Evolutionary conservation across 2,329 filamentous ascomycete genomes (phyloP).

Genomic region (Ceratocystis harringtonii): DNA sequence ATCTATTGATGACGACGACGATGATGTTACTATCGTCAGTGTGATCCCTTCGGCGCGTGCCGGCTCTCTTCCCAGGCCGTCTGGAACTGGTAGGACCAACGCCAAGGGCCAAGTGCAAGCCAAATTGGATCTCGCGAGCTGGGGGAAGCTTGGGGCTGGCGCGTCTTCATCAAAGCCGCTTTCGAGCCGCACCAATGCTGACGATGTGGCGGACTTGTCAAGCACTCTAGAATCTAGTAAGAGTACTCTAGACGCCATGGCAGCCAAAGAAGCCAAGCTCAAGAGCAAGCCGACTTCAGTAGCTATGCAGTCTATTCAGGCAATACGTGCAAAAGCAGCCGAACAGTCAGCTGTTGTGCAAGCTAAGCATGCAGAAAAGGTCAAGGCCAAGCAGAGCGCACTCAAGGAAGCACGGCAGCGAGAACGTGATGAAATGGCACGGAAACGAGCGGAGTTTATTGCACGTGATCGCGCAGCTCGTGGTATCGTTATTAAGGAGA

Average conservation of each 20-base stretch:
- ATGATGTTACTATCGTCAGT: slow-evolving; percentile 10
- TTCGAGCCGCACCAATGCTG: slow-evolving; percentile 28
- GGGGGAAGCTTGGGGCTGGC: slow-evolving; percentile 37
- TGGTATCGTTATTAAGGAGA: slow-evolving; percentile 27
- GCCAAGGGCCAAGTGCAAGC: slow-evolving; percentile 38
- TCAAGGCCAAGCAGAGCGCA: slow-evolving; percentile 22
- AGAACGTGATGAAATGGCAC: slow-evolving; percentile 60
- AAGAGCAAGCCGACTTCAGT: slow-evolving; percentile 19
- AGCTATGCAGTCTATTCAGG: slow-evolving; percentile 16
- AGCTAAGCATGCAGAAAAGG: slow-evolving; percentile 20
- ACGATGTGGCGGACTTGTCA: slow-evolving; percentile 33
- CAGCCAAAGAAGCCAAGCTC: slow-evolving; percentile 26
- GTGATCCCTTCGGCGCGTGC: slow-evolving; percentile 16
- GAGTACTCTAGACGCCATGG: slow-evolving; percentile 33
- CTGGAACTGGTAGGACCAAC: slow-evolving; percentile 15
- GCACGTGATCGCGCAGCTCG: slow-evolving; percentile 43
- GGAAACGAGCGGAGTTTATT: slow-evolving; percentile 55
- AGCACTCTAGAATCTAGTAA: slow-evolving; percentile 32
- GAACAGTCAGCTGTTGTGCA: slow-evolving; percentile 15
- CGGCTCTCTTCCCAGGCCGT: neutral
- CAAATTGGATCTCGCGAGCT: slow-evolving; percentile 38
- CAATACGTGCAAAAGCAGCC: slow-evolving; percentile 12
- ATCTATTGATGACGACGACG: slow-evolving; percentile 36
- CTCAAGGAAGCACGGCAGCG: slow-evolving; percentile 58
- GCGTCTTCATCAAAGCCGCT: slow-evolving; percentile 19